A percentile compares a stretch with the other conserved stretches of the same genome.
These are phyloP conservation scores for Pulveroboletus sp. DNA, from an alignment of 768 basidiomycete species.

Conservation along the genomic window DNA sequence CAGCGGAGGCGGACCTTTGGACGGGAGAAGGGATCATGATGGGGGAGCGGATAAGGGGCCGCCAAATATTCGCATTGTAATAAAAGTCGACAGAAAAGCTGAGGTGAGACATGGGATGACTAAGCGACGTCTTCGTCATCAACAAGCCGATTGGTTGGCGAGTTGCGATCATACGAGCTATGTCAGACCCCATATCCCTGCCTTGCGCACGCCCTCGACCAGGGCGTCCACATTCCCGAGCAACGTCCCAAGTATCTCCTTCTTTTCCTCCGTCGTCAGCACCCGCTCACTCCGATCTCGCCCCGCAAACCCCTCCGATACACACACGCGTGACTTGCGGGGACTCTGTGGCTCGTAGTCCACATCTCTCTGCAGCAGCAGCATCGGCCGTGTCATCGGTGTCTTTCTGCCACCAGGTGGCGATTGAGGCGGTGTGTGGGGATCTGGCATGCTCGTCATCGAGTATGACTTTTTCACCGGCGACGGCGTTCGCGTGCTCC, in stretches of 20 bases:
- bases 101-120: slow-evolving; percentile 13
- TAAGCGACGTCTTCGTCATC: slow-evolving; percentile 4
- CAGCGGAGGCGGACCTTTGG: slow-evolving; percentile 36
- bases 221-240: slow-evolving; percentile 90
- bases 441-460: slow-evolving; percentile 13
- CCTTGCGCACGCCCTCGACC: slow-evolving; percentile 82
- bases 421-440: slow-evolving; percentile 22
- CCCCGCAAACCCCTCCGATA: slow-evolving; percentile 23
- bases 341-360: slow-evolving; percentile 76
- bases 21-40: slow-evolving; percentile 6
- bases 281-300: slow-evolving; percentile 16
- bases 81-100: background rate
- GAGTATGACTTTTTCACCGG: slow-evolving; percentile 40
- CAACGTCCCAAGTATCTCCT: slow-evolving; percentile 74
- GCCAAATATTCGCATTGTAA: background rate
- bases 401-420: slow-evolving; percentile 22
- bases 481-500: slow-evolving; percentile 37
- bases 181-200: slow-evolving; percentile 82
- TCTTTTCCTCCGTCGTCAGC: slow-evolving; percentile 80
- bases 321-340: slow-evolving; percentile 43
- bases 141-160: background rate
- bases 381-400: slow-evolving; percentile 42
- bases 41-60: background rate
- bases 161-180: slow-evolving; percentile 16
- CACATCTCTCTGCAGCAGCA: slow-evolving; percentile 68